phyloP scores from a whole-genome alignment of 2,329 filamentous ascomycete species.

The Rhynchosporium graminicola region DNA sequence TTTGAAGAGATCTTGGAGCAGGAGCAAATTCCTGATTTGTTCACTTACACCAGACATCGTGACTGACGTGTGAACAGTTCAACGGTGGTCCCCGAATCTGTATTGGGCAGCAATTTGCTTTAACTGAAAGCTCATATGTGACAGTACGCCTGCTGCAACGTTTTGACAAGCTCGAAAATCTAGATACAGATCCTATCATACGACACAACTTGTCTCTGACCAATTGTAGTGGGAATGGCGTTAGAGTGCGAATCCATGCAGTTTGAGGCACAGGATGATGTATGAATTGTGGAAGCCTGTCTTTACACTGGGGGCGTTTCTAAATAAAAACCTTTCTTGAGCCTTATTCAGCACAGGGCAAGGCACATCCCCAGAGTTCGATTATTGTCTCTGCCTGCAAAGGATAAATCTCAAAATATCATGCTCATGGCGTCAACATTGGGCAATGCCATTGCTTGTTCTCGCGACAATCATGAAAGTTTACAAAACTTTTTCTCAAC shows the following conservation, averaged over 20 bases:
- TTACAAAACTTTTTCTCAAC: too few relatives aligned
- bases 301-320: background rate
- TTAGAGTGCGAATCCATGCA: slow-evolving; percentile 41
- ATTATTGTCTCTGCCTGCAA: too few relatives aligned
- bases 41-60: too few relatives aligned
- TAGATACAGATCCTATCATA: slow-evolving; percentile 39
- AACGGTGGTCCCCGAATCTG: slow-evolving; percentile 45
- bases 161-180: slow-evolving; percentile 40
- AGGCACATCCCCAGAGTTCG: too few relatives aligned
- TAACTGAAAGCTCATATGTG: slow-evolving; percentile 42
- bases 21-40: too few relatives aligned
- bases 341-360: background rate
- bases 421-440: too few relatives aligned
- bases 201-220: slow-evolving; percentile 35
- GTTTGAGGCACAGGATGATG: background rate
- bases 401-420: too few relatives aligned
- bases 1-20: too few relatives aligned
- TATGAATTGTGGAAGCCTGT: background rate
- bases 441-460: too few relatives aligned
- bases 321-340: too few relatives aligned
- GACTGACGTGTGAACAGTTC: slow-evolving; percentile 33
- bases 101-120: slow-evolving; percentile 43
- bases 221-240: slow-evolving; percentile 40
- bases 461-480: too few relatives aligned
- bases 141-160: slow-evolving; percentile 41